phyloP scores from a whole-genome alignment of 2,329 filamentous ascomycete genomes.

The Magnaporthiopsis poae region DNA sequence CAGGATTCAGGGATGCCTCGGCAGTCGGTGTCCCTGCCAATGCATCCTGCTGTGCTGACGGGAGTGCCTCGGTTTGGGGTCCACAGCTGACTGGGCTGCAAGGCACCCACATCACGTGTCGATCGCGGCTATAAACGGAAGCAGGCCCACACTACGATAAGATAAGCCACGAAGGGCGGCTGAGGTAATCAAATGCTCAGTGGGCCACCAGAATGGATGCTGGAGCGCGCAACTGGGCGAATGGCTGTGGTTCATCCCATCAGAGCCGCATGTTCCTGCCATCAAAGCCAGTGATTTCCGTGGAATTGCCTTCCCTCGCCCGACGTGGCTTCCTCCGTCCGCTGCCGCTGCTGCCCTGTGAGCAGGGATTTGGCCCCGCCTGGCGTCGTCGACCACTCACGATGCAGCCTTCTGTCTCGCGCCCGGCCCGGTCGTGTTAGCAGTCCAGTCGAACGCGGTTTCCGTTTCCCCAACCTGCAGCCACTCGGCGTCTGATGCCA shows the following conservation, averaged over 20 bases:
- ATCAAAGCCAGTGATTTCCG: not conserved
- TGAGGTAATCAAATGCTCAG: not conserved
- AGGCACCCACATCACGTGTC: not conserved
- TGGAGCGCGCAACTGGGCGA: not conserved
- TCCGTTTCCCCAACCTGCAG: conserved; percentile 8
- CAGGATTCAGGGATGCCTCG: not conserved
- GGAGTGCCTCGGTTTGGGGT: not conserved
- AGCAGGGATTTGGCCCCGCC: not conserved
- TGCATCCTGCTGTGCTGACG: not conserved
- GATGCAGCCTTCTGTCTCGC: not conserved
- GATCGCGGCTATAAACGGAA: not conserved
- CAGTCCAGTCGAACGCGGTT: conserved; percentile 4
- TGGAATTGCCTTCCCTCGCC: not conserved
- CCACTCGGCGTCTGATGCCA: conserved; percentile 16
- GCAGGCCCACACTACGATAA: too few species aligned
- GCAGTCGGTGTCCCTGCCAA: not conserved
- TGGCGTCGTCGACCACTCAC: not conserved
- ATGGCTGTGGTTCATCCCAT: not conserved
- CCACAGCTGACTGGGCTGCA: not conserved
- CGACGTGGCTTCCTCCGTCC: not conserved
- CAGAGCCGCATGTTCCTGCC: not conserved
- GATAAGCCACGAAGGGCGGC: too few species aligned
- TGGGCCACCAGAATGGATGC: not conserved
- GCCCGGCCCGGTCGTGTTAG: not conserved
- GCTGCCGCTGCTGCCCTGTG: not conserved